Percentiles rank a stretch among this genome's conserved stretches.
Evolutionary conservation across 2,329 filamentous ascomycete genomes (phyloP).

Genomic region (Sarocladium strictum): DNA sequence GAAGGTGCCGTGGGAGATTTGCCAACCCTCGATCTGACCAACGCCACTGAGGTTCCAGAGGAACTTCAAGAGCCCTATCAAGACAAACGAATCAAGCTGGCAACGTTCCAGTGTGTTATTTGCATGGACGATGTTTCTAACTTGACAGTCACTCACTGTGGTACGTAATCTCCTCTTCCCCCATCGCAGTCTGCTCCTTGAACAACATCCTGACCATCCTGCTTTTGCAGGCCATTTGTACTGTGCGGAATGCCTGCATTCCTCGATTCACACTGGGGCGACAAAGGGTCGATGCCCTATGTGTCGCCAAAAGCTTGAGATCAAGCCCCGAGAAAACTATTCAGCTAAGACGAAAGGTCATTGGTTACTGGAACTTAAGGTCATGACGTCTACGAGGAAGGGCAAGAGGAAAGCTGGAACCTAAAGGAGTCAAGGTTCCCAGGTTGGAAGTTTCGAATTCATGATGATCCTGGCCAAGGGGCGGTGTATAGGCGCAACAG

Average conservation of each 20-base stretch:
- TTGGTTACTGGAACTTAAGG: slow-evolving; percentile 56
- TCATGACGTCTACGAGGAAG: slow-evolving; percentile 50
- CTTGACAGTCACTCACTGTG: slow-evolving; percentile 60
- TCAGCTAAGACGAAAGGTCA: slow-evolving; percentile 43
- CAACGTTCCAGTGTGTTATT: slow-evolving; percentile 58
- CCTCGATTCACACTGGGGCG: slow-evolving; percentile 50
- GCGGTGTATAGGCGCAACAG: background rate
- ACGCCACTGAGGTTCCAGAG: slow-evolving; percentile 3
- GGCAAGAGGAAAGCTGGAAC: slow-evolving; percentile 35
- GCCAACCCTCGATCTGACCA: slow-evolving; percentile 14
- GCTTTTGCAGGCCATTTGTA: slow-evolving; percentile 52
- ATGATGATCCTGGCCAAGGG: background rate
- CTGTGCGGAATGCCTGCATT: slow-evolving; percentile 56
- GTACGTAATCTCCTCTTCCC: slow-evolving; percentile 36
- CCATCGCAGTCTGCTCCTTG: background rate
- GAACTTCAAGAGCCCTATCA: slow-evolving; percentile 29
- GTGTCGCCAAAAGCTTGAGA: slow-evolving; percentile 54
- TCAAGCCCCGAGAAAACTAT: slow-evolving; percentile 34
- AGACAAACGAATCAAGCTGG: slow-evolving; percentile 46
- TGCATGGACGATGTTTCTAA: slow-evolving; percentile 58
- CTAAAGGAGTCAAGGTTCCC: background rate
- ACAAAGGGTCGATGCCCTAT: slow-evolving; percentile 57
- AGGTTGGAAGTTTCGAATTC: background rate
- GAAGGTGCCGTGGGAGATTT: background rate
- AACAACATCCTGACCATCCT: slow-evolving; percentile 12